Evolutionary conservation across 345 rosid genomes (phyloP), one percentile per base, ranked within the genome.

Genomic region (Arabis alpina): DNA sequence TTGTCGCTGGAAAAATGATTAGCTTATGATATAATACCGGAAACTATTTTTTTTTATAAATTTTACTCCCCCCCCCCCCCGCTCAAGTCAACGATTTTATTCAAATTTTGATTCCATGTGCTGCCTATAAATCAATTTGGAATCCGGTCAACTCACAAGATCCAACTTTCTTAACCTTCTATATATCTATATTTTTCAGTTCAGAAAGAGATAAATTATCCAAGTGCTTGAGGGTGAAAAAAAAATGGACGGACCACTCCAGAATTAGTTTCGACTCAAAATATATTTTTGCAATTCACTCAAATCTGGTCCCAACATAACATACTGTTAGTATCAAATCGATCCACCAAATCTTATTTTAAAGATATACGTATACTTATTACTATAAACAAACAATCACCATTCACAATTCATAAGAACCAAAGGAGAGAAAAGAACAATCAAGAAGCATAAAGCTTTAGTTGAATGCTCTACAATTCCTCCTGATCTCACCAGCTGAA

Each of bases 401-500:
- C 43, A 54, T 54, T 55, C 64, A 55, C 72, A 68, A 44, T 64
- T 64, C 47, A 49, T 34, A 36, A 5, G 25, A 43, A 42, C 2
- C 1, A 6, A 34, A 62, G 4, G 9, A 39, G 32, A 28, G 5
- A 4, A 48, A 10, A 57, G 27, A 61, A 30, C 40, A 27, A 56
- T 63, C 48, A 55, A 50, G 30, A 57, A 51, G 66, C 30, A 55
- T 34, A 41, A 48, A 56, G 41, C 37, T 44, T 73, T 59, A 67
- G 56, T 89, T 87, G 52, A 82, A 74, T 30, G 45, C 87, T 64
- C 92, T 76, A 51, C 96, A 92, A 24, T 85, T 85, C 14, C 24
- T 75, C 68, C 96, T 82, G 36, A 89, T 77, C 66, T 89, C 82
- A 16, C 98, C 98, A 2, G 71, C 84, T 8, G 48, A 71, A 37